phyloP scores from a whole-genome alignment of 179 eudicot species.

The Amaranthus tricolor region DNA sequence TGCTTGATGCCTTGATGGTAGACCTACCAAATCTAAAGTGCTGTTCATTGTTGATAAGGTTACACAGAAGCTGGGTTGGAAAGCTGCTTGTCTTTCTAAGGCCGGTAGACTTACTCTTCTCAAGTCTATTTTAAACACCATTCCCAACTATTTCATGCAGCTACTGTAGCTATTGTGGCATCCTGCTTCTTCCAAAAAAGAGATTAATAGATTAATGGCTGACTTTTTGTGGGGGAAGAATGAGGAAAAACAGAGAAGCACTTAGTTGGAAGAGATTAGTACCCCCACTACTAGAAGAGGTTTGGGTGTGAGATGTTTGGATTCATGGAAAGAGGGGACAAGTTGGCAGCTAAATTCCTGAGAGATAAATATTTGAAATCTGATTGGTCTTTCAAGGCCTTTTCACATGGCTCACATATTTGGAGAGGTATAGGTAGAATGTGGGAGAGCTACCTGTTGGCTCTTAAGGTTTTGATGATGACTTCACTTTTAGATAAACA shows the following conservation, averaged over 20 bases:
- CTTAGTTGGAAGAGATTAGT: constrained; percentile 6
- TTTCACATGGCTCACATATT: constrained; percentile 7
- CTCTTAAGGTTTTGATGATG: too few species aligned
- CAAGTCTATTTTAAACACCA: constrained; percentile 2
- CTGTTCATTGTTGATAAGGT: constrained; percentile 3
- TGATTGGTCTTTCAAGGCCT: constrained; percentile 6
- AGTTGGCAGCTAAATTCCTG: constrained; percentile 1
- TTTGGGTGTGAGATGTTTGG: constrained; percentile 6
- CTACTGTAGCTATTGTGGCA: not conserved
- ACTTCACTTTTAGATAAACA: too few species aligned
- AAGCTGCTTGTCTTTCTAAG: constrained; percentile 7
- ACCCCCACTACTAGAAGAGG: not conserved
- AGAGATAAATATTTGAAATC: constrained; percentile 5
- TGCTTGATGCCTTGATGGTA: not conserved
- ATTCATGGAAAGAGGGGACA: constrained; percentile 7
- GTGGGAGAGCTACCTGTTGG: constrained; percentile 10
- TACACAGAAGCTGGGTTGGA: not conserved
- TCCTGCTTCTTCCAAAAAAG: constrained; percentile 4
- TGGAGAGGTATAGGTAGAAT: constrained; percentile 3
- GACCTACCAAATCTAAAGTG: constrained; percentile 5
- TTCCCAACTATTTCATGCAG: not conserved
- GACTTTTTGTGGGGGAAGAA: constrained; percentile 5
- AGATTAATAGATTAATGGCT: not conserved
- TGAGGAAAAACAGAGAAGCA: constrained; percentile 1
- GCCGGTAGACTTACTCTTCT: constrained; percentile 5